A percentile compares a stretch with the other conserved stretches of the same genome.
phyloP scores from a whole-genome alignment of 1,284 basidiomycete species.

The Sporisorium reilianum region DNA sequence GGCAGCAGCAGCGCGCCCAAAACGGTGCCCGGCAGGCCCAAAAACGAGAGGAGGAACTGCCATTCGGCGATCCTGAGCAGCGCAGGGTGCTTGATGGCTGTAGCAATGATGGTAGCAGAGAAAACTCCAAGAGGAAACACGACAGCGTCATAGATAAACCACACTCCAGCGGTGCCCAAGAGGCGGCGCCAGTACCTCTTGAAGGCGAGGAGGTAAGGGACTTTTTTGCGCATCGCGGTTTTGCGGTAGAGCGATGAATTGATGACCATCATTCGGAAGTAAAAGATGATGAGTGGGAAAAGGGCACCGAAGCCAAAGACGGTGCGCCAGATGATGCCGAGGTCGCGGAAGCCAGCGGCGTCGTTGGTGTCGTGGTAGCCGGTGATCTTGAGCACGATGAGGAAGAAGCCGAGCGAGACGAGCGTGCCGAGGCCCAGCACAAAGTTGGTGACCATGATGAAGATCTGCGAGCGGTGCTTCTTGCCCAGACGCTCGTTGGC shows the following conservation, averaged over 20 bases:
- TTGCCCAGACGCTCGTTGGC: constrained; percentile 78
- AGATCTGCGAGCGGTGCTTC: constrained; percentile 77
- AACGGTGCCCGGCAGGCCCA: constrained; percentile 78
- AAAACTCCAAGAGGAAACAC: constrained; percentile 79
- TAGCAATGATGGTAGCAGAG: constrained; percentile 67
- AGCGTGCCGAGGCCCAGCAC: constrained; percentile 72
- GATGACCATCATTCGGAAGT: constrained; percentile 73
- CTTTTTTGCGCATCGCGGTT: constrained; percentile 67
- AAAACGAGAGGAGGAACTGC: constrained; percentile 77
- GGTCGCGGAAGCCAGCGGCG: constrained; percentile 74
- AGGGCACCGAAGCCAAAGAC: constrained; percentile 80
- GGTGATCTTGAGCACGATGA: constrained; percentile 77
- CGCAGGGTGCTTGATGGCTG: constrained; percentile 74
- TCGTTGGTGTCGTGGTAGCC: constrained; percentile 35
- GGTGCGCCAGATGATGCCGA: constrained; percentile 80
- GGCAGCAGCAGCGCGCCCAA: constrained; percentile 71
- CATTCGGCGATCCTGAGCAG: constrained; percentile 73
- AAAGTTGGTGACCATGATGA: constrained; percentile 80
- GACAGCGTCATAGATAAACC: constrained; percentile 76
- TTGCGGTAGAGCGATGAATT: constrained; percentile 45
- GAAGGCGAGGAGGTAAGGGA: constrained; percentile 77
- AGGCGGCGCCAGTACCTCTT: constrained; percentile 76
- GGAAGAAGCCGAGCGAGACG: constrained; percentile 78
- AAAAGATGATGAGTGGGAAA: constrained; percentile 78
- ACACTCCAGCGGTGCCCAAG: constrained; percentile 48